A percentile compares a stretch with the other conserved stretches of the same genome.
phyloP scores from a whole-genome alignment of 2,329 filamentous ascomycete genomes.

The Peltaster fructicola region DNA sequence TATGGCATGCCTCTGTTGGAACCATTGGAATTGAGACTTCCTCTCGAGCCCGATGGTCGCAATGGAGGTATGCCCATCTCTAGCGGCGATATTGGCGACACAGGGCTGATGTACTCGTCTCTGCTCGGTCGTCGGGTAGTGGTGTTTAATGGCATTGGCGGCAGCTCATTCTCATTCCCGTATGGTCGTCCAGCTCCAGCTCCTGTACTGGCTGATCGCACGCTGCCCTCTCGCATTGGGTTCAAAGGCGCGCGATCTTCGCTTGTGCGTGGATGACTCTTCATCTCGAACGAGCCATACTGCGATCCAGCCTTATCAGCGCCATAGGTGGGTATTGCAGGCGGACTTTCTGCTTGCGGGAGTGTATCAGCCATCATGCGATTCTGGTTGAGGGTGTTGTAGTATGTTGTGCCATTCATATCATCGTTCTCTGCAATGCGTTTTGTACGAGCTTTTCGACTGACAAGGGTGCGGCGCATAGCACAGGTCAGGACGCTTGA shows the following conservation, averaged over 20 bases:
- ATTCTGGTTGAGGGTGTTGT: constrained; percentile 32
- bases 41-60: constrained; percentile 30
- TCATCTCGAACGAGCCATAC: constrained; percentile 47
- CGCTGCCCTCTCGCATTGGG: constrained; percentile 38
- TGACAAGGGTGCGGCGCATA: constrained; percentile 83
- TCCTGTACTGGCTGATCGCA: constrained; percentile 23
- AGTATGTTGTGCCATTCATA: constrained; percentile 91
- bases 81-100: constrained; percentile 19
- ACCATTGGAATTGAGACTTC: constrained; percentile 23
- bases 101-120: constrained; percentile 49
- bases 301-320: constrained; percentile 35
- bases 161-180: constrained; percentile 23
- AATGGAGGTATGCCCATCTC: constrained; percentile 23
- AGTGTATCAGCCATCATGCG: constrained; percentile 22
- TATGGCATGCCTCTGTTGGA: constrained; percentile 16
- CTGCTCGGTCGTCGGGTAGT: constrained; percentile 19
- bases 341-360: constrained; percentile 35
- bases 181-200: constrained; percentile 17
- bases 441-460: constrained; percentile 81
- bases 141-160: constrained; percentile 20
- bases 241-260: constrained; percentile 60
- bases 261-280: constrained; percentile 36
- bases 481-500: constrained; percentile 78
- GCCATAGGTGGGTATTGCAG: constrained; percentile 36
- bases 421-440: constrained; percentile 86